Evolutionary conservation across 2,329 filamentous ascomycete species (phyloP).

Genomic region (Ophiostoma angusticollis): DNA sequence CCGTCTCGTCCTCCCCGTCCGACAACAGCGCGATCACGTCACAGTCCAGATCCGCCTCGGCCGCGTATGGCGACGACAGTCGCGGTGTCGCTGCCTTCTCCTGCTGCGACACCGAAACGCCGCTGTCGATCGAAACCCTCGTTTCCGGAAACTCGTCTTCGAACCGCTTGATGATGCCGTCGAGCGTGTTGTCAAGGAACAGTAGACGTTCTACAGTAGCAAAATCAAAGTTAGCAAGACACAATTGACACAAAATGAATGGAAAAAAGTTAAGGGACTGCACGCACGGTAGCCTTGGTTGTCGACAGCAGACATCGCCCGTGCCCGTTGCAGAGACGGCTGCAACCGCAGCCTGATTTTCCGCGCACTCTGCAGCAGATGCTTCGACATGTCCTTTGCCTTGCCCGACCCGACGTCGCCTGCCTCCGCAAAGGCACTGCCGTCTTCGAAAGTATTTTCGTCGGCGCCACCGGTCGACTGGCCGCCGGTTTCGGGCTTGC

Average conservation of each 20-base stretch:
- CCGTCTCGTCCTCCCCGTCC: conserved; percentile 37
- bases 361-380: conserved; percentile 71
- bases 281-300: conserved; percentile 58
- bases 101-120: conserved; percentile 16
- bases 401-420: conserved; percentile 36
- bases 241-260: background rate
- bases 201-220: conserved; percentile 52
- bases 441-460: conserved; percentile 41
- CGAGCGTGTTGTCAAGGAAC: conserved; percentile 79
- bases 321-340: conserved; percentile 63
- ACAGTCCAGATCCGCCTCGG: conserved; percentile 2
- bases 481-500: conserved; percentile 47
- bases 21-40: conserved; percentile 26
- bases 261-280: background rate
- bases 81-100: conserved; percentile 5
- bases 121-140: conserved; percentile 31
- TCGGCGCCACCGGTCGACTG: conserved; percentile 29
- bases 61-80: conserved; percentile 13
- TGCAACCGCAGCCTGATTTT: conserved; percentile 79
- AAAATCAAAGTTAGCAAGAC: too few species aligned
- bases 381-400: conserved; percentile 87
- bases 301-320: conserved; percentile 57
- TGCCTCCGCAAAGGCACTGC: conserved; percentile 23
- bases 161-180: conserved; percentile 87
- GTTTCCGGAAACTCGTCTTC: conserved; percentile 95